phyloP scores from a whole-genome alignment of 2,329 filamentous ascomycete species.

The Phyllosticta citrichinensis region DNA sequence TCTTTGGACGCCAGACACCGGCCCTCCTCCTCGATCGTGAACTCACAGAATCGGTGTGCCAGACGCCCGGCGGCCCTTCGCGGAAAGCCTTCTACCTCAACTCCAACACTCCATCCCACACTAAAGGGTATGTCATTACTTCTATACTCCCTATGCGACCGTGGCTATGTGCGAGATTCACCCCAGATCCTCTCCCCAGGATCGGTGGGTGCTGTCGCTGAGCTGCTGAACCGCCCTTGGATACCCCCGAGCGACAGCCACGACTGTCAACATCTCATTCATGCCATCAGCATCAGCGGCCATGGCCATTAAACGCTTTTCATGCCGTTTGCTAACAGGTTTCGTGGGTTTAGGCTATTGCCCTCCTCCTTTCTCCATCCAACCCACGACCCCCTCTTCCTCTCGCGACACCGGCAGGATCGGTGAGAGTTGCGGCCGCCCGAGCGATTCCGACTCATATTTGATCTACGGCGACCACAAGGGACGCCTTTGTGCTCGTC shows the following conservation, averaged over 20 bases:
- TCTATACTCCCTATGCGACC: constrained; percentile 24
- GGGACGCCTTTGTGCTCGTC: constrained; percentile 1
- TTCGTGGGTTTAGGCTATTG: constrained; percentile 12
- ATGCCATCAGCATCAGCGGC: background rate
- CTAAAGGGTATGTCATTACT: constrained; percentile 22
- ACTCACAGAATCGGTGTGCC: constrained; percentile 14
- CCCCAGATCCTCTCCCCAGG: constrained; percentile 10
- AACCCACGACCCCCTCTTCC: constrained; percentile 17
- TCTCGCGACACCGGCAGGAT: constrained; percentile 31
- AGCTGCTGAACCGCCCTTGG: constrained; percentile 20
- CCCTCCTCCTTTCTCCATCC: constrained; percentile 22
- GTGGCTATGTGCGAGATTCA: constrained; percentile 14
- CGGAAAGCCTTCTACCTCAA: constrained; percentile 24
- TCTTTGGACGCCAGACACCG: background rate
- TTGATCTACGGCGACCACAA: background rate
- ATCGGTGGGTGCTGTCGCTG: constrained; percentile 12
- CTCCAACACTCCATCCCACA: constrained; percentile 18
- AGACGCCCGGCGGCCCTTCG: constrained; percentile 22
- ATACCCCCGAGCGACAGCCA: constrained; percentile 19
- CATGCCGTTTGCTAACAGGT: constrained; percentile 6
- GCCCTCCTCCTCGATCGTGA: constrained; percentile 1
- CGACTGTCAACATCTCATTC: constrained; percentile 8
- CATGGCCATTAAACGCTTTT: background rate
- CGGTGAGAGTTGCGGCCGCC: constrained; percentile 15
- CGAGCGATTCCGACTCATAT: constrained; percentile 1